phyloP scores from a whole-genome alignment of 345 rosid species.

The Aurinia saxatilis region DNA sequence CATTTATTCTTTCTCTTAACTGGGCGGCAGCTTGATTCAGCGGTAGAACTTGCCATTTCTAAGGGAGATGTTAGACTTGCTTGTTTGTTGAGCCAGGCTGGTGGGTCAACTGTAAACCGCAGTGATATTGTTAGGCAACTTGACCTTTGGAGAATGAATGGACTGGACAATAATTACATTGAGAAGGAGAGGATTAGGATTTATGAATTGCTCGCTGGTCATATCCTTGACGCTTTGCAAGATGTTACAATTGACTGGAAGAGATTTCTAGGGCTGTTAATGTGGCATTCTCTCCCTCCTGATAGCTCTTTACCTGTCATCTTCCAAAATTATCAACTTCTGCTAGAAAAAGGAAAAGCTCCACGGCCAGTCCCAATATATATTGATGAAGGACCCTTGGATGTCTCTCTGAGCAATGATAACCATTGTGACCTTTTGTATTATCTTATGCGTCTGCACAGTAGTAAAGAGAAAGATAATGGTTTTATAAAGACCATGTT shows the following conservation, averaged over 20 bases:
- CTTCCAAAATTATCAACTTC: slow-evolving; percentile 65
- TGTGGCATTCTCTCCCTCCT: slow-evolving; percentile 88
- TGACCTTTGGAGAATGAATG: slow-evolving; percentile 79
- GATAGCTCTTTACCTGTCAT: slow-evolving; percentile 52
- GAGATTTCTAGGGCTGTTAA: slow-evolving; percentile 86
- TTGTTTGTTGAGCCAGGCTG: slow-evolving; percentile 94
- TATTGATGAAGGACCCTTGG: slow-evolving; percentile 72
- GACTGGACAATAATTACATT: slow-evolving; percentile 79
- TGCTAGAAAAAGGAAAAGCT: slow-evolving; percentile 61
- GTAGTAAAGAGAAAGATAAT: slow-evolving; percentile 49
- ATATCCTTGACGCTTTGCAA: slow-evolving; percentile 56
- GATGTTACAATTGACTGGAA: slow-evolving; percentile 80
- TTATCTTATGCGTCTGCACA: slow-evolving; percentile 95
- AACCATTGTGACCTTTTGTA: slow-evolving; percentile 71
- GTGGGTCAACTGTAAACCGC: slow-evolving; percentile 75
- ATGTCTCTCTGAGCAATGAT: slow-evolving; percentile 31
- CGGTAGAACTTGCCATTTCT: slow-evolving; percentile 82
- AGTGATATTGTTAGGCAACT: slow-evolving; percentile 65
- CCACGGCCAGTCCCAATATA: slow-evolving; percentile 79
- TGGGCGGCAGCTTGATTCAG: slow-evolving; percentile 75
- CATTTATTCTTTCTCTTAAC: slow-evolving; percentile 77
- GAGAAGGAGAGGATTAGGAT: slow-evolving; percentile 72
- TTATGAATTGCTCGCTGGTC: slow-evolving; percentile 89
- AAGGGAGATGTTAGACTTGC: slow-evolving; percentile 93
- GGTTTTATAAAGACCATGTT: slow-evolving; percentile 70